Evolutionary conservation across 2,329 filamentous ascomycete genomes (phyloP).

Genomic region (Hirsutella rhossiliensis): DNA sequence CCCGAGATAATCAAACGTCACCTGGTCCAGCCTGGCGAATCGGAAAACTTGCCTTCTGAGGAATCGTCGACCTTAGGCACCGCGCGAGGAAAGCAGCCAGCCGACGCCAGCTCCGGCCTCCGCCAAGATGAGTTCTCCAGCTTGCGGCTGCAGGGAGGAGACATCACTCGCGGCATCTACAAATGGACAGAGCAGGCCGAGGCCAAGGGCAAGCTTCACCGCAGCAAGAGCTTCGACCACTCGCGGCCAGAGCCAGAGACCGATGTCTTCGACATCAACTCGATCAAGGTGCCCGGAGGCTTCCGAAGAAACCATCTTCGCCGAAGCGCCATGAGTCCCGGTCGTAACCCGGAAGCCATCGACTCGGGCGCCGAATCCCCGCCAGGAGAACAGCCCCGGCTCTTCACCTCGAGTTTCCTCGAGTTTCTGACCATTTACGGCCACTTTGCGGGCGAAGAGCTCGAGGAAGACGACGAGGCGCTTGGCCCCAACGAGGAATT

Average conservation of each 20-base stretch:
- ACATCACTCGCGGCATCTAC: conserved; percentile 91
- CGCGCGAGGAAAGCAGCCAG: conserved; percentile 42
- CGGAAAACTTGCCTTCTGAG: conserved; percentile 30
- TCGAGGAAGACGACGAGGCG: conserved; percentile 92
- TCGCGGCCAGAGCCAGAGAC: conserved; percentile 67
- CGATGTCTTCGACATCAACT: conserved; percentile 72
- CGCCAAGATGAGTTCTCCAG: conserved; percentile 85
- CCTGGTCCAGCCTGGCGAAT: conserved; percentile 57
- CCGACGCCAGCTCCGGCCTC: conserved; percentile 22
- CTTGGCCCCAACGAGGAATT: conserved; percentile 86
- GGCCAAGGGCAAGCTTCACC: conserved; percentile 51
- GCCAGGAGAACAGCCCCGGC: conserved; percentile 26
- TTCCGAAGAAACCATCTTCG: conserved; percentile 86
- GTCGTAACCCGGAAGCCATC: conserved; percentile 16
- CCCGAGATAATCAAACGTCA: conserved; percentile 86
- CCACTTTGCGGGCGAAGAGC: conserved; percentile 92
- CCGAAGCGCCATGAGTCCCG: conserved; percentile 55
- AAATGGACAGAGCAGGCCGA: conserved; percentile 89
- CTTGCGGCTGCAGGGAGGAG: conserved; percentile 81
- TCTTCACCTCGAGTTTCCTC: conserved; percentile 86
- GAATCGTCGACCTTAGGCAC: conserved; percentile 30
- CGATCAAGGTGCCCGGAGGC: conserved; percentile 86
- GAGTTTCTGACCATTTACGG: conserved; percentile 94
- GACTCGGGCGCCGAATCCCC: conserved; percentile 23
- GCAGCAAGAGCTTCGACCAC: conserved; percentile 81